phyloP scores from a whole-genome alignment of 495 filamentous ascomycete genomes.

The Penicillium coprophilum region DNA sequence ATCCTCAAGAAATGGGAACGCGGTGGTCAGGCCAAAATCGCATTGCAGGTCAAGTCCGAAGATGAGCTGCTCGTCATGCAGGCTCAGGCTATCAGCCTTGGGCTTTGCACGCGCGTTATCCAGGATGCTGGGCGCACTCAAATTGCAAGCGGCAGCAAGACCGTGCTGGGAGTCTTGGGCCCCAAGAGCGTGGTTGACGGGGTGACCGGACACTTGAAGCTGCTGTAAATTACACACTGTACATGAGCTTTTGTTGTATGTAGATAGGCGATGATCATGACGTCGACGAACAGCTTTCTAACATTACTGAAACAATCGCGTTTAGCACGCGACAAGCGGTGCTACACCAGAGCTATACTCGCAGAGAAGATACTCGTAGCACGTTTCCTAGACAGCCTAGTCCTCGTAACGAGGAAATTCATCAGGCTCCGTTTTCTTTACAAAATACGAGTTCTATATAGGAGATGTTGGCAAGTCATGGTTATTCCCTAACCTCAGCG shows the following conservation, averaged over 20 bases:
- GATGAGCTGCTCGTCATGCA: constrained; percentile 77
- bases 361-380: neutral
- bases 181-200: constrained; percentile 83
- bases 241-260: constrained; percentile 10
- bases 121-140: constrained; percentile 96
- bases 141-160: constrained; percentile 88
- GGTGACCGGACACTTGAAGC: constrained; percentile 85
- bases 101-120: constrained; percentile 83
- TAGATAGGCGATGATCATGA: constrained; percentile 31
- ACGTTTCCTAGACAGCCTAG: neutral
- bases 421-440: neutral
- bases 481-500: constrained; percentile 81
- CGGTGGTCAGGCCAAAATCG: constrained; percentile 86
- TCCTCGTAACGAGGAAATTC: neutral
- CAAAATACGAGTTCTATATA: constrained; percentile 8
- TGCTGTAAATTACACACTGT: constrained; percentile 57
- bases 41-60: constrained; percentile 77
- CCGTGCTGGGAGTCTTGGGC: constrained; percentile 85
- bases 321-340: neutral
- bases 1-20: constrained; percentile 85
- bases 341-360: too few species aligned
- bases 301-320: neutral
- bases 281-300: constrained; percentile 17
- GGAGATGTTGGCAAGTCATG: constrained; percentile 72
- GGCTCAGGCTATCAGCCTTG: constrained; percentile 76